A percentile compares a stretch with the other conserved stretches of the same genome.
Conservation (phyloP, 163 green algal species). For the Scenedesmus sp. region DNA sequence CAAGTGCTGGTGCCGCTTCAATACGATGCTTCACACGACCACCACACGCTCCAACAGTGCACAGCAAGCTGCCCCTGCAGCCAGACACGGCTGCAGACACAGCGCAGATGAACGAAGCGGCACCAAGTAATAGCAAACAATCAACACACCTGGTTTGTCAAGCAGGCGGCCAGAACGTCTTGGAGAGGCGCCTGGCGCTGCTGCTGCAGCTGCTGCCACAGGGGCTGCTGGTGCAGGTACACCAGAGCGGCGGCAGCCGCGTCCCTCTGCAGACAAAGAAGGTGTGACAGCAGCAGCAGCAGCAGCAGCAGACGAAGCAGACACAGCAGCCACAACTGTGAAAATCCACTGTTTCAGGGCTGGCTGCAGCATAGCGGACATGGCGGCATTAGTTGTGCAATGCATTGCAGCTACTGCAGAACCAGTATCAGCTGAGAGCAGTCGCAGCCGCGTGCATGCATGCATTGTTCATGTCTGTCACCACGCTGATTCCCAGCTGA, state of each 20-base stretch:
- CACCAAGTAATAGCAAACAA: neutral
- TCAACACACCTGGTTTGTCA: conserved; percentile 19
- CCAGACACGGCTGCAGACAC: neutral
- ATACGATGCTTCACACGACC: no score
- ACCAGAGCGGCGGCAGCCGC: conserved; percentile 22
- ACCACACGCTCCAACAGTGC: no score
- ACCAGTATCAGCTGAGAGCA: no score
- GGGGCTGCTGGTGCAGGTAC: conserved; percentile 34
- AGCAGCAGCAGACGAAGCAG: neutral
- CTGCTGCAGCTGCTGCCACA: neutral
- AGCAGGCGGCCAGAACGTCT: conserved; percentile 9
- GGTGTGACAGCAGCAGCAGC: neutral
- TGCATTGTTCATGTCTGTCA: no score
- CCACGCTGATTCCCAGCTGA: no score
- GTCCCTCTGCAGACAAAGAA: neutral
- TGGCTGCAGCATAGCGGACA: no score
- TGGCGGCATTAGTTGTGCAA: neutral
- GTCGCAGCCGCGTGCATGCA: no score
- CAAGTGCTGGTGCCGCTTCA: no score
- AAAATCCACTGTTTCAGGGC: no score
- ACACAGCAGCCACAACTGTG: no score
- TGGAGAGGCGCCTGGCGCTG: neutral
- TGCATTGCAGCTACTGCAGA: neutral
- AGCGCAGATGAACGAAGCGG: neutral
- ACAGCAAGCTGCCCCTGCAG: no score